Conservation (phyloP, 75 land plant species). For the Pseudotsuga menziesii region DNA sequence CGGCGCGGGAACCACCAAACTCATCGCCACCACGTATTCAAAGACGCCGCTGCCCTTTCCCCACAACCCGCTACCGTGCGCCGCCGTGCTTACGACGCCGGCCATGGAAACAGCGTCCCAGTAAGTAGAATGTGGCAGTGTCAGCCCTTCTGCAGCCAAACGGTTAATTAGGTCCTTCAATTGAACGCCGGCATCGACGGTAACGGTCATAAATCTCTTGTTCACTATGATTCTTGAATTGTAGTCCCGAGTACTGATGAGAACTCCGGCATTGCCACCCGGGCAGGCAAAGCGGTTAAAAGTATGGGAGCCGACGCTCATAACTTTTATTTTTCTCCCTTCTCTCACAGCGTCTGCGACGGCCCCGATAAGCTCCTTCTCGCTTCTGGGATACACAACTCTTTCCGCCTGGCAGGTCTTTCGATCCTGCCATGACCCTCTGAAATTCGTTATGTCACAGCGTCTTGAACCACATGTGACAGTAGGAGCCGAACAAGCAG, state of each 20-base stretch:
- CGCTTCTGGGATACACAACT: conserved; percentile 24
- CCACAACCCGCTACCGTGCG: conserved; percentile 22
- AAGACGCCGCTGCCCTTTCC: conserved; percentile 9
- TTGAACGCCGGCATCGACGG: conserved; percentile 24
- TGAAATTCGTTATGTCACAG: conserved; percentile 17
- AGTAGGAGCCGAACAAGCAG: neutral
- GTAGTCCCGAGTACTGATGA: conserved; percentile 37
- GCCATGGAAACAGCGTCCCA: conserved; percentile 18
- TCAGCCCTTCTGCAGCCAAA: conserved; percentile 5
- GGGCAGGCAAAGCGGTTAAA: conserved; percentile 26
- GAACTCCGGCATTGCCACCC: conserved; percentile 22
- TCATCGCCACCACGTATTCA: conserved; percentile 23
- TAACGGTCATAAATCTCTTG: conserved; percentile 11
- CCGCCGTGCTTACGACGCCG: conserved; percentile 23
- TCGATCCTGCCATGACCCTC: conserved; percentile 28
- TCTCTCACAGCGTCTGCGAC: conserved; percentile 22
- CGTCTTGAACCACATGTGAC: neutral
- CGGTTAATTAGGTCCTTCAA: conserved; percentile 13
- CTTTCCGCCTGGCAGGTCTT: conserved; percentile 15
- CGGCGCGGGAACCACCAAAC: conserved; percentile 16
- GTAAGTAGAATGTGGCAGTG: conserved; percentile 14
- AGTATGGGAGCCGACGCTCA: conserved; percentile 20
- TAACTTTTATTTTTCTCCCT: conserved; percentile 32
- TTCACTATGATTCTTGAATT: conserved; percentile 7
- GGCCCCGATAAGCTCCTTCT: conserved; percentile 28